These are phyloP conservation scores for Kokia cookei DNA, from an alignment of 441 rosid genomes.

Conservation along the genomic window DNA sequence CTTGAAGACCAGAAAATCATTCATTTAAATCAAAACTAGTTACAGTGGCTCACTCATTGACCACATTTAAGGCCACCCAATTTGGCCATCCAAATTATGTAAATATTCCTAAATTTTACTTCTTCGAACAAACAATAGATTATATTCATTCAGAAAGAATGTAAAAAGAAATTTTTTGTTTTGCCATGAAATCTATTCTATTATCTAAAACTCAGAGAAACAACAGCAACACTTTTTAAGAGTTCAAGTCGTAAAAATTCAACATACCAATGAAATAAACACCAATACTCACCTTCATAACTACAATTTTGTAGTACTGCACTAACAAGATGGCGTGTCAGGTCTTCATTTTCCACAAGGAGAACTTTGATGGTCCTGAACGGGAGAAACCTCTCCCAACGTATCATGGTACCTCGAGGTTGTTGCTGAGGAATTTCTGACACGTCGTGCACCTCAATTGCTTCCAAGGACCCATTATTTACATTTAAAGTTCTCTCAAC, in stretches of 20 bases:
- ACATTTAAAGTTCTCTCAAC: slow-evolving; percentile 22
- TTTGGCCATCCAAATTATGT: not conserved
- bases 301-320: slow-evolving; percentile 80
- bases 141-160: not conserved
- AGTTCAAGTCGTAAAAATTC: not conserved
- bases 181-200: not conserved
- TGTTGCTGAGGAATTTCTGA: slow-evolving; percentile 42
- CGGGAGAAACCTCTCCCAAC: slow-evolving; percentile 81
- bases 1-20: not conserved
- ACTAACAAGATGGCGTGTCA: slow-evolving; percentile 71
- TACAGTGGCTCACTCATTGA: not conserved
- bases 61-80: not conserved
- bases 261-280: not conserved
- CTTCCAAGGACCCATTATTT: slow-evolving; percentile 19
- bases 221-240: not conserved
- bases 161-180: not conserved
- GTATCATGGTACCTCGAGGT: slow-evolving; percentile 35
- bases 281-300: slow-evolving; percentile 55
- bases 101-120: not conserved
- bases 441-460: slow-evolving; percentile 27
- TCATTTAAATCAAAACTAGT: not conserved
- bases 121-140: not conserved
- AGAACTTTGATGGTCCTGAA: slow-evolving; percentile 71
- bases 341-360: slow-evolving; percentile 76
- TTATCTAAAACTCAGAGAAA: not conserved